Percentiles rank a stretch among this genome's conserved stretches.
Evolutionary conservation across 805 yeast species (phyloP).

Genomic region (Metschnikowia gelsemii): DNA sequence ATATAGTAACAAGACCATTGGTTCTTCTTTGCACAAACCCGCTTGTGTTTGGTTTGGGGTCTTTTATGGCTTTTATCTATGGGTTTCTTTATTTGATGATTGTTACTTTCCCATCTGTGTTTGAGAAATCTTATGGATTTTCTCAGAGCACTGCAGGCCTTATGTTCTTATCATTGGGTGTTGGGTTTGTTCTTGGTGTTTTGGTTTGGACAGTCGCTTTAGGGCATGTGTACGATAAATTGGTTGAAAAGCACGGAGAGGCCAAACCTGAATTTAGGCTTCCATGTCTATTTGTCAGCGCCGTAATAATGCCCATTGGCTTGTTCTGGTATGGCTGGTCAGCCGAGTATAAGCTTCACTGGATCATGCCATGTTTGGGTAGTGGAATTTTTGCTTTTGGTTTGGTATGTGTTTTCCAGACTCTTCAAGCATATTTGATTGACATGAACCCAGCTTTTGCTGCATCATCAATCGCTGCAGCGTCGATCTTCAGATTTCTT

Average conservation of each 20-base stretch:
- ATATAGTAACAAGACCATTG: slow-evolving; percentile 34
- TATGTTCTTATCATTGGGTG: slow-evolving; percentile 41
- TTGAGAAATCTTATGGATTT: slow-evolving; percentile 32
- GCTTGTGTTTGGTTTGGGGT: slow-evolving; percentile 40
- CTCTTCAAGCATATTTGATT: slow-evolving; percentile 38
- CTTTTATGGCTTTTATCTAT: slow-evolving; percentile 43
- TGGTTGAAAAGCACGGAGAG: slow-evolving; percentile 31
- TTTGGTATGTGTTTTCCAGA: slow-evolving; percentile 38
- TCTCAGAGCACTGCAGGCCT: slow-evolving; percentile 32
- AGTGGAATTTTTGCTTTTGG: slow-evolving; percentile 38
- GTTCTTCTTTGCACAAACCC: slow-evolving; percentile 36
- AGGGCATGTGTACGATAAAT: slow-evolving; percentile 25
- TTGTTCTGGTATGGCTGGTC: slow-evolving; percentile 45
- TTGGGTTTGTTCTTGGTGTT: slow-evolving; percentile 36
- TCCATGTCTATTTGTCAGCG: slow-evolving; percentile 36
- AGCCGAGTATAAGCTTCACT: slow-evolving; percentile 33
- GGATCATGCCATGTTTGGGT: slow-evolving; percentile 42
- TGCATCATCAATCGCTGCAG: slow-evolving; percentile 42
- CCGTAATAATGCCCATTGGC: slow-evolving; percentile 36
- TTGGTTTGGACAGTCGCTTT: slow-evolving; percentile 31
- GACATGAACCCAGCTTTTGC: slow-evolving; percentile 41
- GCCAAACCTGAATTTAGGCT: slow-evolving; percentile 40
- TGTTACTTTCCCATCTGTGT: slow-evolving; percentile 38
- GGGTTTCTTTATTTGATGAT: slow-evolving; percentile 45
- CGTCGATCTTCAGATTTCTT: slow-evolving; percentile 40